Conservation (phyloP, 306 rosid genomes). For the Sindora glabra region DNA sequence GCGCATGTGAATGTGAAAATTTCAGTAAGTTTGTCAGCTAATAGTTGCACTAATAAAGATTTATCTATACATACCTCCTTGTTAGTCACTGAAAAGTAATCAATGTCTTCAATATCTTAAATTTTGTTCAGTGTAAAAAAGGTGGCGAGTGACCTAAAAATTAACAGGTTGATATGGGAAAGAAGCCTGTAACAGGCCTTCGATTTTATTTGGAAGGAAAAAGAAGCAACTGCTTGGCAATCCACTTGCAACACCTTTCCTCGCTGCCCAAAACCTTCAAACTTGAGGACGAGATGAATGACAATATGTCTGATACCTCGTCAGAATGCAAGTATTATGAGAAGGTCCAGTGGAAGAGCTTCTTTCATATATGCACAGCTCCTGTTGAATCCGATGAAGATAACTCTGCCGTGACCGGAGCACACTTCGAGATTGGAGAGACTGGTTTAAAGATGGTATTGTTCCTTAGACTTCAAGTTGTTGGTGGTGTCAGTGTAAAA, state of each 20-base stretch:
- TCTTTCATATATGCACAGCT: slow-evolving; percentile 84
- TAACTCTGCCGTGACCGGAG: slow-evolving; percentile 63
- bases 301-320: slow-evolving; percentile 16
- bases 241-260: slow-evolving; percentile 89
- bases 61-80: not conserved
- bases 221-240: slow-evolving; percentile 68
- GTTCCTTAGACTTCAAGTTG: slow-evolving; percentile 51
- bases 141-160: not conserved
- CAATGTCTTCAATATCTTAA: too few relatives aligned
- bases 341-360: slow-evolving; percentile 91
- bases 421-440: slow-evolving; percentile 66
- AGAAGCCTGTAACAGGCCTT: slow-evolving; percentile 82
- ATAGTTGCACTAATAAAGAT: slow-evolving; percentile 4
- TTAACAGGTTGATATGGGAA: slow-evolving; percentile 65
- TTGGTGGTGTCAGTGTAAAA: slow-evolving; percentile 26
- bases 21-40: not conserved
- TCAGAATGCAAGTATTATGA: slow-evolving; percentile 63
- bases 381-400: slow-evolving; percentile 67
- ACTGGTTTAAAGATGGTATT: slow-evolving; percentile 60
- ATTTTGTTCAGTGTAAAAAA: not conserved
- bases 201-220: slow-evolving; percentile 80
- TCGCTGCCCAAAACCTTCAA: slow-evolving; percentile 64
- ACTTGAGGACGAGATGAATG: slow-evolving; percentile 33
- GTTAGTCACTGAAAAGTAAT: not conserved
- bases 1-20: too few relatives aligned